Base-by-base conservation (phyloP, 2,329 filamentous ascomycete genomes). In the Fusarium concolor region DNA sequence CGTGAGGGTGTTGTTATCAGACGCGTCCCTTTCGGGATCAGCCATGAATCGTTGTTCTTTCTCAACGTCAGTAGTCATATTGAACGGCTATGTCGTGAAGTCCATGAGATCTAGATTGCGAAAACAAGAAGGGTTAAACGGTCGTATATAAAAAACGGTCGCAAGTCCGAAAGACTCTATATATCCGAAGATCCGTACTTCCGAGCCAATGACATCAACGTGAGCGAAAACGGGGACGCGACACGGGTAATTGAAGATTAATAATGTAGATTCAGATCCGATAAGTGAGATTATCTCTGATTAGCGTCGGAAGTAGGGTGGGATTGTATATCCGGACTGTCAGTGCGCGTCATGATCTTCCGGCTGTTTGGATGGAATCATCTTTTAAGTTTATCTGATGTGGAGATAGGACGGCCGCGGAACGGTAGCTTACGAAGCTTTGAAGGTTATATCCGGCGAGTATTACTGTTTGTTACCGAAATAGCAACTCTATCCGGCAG, bases 101-200 rank as follows among this genome's bases (percentile, higher is more conserved):
- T 22, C 10, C 15, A 12, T 18, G 6, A 17, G 22, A 22, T 28
- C 10, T 31, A 33, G 37, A 50, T 22, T 18, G 10, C 7, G 2
- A 39, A 11, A 24, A 45, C 22, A 43, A 62, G 31, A 37, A 51
- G 39, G 26, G 50, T 33, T 22, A 33, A 11, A 8, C 29, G 33
- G 15, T 8, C 8, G 14, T 58, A 38, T 65, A 65, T 65, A 65
- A 53, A 22, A 59, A 59, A 35, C 28, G 28, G 60, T 14, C n/a
- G 31, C 17, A 45, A 39, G 10, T 37, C 46, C 42, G 38, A 18
- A 47, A 44, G 37, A n/a, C 3, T 12, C 0, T 17, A 20, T 65
- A 65, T 35, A 47, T 54, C 62, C 62, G 62, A 5, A 12, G 38
- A 49, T 60, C 62, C 62, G 62, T 65, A 65, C 26, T 44, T 65